These are phyloP conservation scores for Fusarium newnesense DNA, from an alignment of 2,329 filamentous ascomycete species.

Conservation along the genomic window DNA sequence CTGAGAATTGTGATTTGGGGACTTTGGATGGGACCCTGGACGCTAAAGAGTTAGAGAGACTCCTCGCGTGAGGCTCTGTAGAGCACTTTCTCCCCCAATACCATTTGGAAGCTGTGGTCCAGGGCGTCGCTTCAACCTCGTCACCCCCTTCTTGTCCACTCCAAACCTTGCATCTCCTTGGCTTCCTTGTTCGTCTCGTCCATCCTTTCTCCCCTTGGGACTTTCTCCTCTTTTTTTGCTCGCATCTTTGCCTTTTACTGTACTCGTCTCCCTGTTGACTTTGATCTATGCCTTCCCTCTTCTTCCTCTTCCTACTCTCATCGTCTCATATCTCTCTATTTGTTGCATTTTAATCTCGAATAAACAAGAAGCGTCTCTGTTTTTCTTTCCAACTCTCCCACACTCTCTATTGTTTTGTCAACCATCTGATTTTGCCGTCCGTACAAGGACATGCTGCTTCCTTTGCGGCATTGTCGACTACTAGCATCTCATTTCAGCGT, in stretches of 20 bases:
- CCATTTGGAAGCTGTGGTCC: neutral
- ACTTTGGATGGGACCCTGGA: conserved; percentile 4
- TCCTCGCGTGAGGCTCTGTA: conserved; percentile 28
- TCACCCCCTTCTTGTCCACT: conserved; percentile 25
- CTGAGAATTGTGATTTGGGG: conserved; percentile 3
- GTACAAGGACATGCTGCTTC: conserved; percentile 42
- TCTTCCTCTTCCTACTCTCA: conserved; percentile 25
- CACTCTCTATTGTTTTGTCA: conserved; percentile 21
- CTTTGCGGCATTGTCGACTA: conserved; percentile 41
- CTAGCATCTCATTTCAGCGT: conserved; percentile 40
- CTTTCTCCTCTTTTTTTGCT: conserved; percentile 35
- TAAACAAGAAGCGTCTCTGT: conserved; percentile 36
- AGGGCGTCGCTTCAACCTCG: conserved; percentile 28
- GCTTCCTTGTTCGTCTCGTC: conserved; percentile 26
- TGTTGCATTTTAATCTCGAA: conserved; percentile 23
- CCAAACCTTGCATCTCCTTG: conserved; percentile 29
- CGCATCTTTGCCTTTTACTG: conserved; percentile 16
- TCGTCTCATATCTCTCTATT: conserved; percentile 25
- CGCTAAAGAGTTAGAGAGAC: conserved; percentile 10
- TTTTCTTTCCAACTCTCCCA: conserved; percentile 21
- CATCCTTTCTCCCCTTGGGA: conserved; percentile 34
- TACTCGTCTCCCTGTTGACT: conserved; percentile 21
- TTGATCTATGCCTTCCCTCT: conserved; percentile 16
- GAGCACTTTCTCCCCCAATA: neutral
- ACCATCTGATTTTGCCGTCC: conserved; percentile 23